Evolutionary conservation across 164 flowering plant genomes (phyloP), one percentile per base, ranked within the genome.

Genomic region (Chimonanthus salicifolius): DNA sequence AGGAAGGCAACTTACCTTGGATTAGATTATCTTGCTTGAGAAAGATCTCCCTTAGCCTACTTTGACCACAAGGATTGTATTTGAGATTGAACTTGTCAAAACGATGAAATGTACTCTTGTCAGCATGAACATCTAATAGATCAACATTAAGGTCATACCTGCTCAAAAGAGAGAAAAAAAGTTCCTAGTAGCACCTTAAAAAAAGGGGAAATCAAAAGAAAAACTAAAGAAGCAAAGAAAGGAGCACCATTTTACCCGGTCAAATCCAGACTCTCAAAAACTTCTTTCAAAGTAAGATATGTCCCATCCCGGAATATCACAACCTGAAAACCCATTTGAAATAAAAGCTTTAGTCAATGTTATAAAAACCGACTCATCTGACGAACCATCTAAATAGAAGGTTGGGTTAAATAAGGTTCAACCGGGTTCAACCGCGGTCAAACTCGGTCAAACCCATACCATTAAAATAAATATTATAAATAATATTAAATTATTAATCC

Each of bases 51-150:
- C 98, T 86, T n/a, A 96, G 97, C 84, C 97, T 90, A 86, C 99
- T 96, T 83, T 96, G 99, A 74, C 99, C 99, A 82, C 98, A 94
- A 58, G 99, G 99, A 85, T 96, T 96, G 78, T 96, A 96, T 85
- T 96, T 96, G 66, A 96, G 95, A 80, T 96, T 96, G 80, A 96
- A 96, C 79, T 96, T 96, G 84, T 96, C 99, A 85, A 96, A 96
- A 50, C 99, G 97, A 85, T 96, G 99, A 83, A 96, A 96, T 60
- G 99, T 96, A 79, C 99, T 96, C 85, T 96, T 92, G 88, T 96
- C 98, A 51, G 98, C 99, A 84, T 96, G 99, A 82, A 96, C 99
- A 85, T 96, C 98, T 76, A 96, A 81, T 68, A 96, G 97, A 81
- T 96, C 99, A 69, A 96, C 97, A 87, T 94, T 96, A 74, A 96